A percentile compares a stretch with the other conserved stretches of the same genome.
These are phyloP conservation scores for Scheffersomyces coipomensis DNA, from an alignment of 805 yeast genomes.

Conservation along the genomic window DNA sequence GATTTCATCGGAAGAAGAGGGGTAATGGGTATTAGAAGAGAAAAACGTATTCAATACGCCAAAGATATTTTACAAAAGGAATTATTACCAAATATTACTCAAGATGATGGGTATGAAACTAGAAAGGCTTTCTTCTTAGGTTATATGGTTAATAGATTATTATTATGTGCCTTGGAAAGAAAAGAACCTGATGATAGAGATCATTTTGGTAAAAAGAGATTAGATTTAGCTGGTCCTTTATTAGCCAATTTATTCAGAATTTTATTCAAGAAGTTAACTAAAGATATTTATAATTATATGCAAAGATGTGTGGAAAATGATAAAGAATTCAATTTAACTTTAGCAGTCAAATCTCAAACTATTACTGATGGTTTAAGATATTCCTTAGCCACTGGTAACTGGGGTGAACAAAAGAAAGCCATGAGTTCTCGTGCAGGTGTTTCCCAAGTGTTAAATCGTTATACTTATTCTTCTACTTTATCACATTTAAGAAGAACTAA, in stretches of 20 bases:
- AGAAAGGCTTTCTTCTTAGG: constrained; percentile 97
- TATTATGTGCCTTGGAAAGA: constrained; percentile 94
- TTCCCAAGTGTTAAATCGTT: constrained; percentile 95
- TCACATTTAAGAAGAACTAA: constrained; percentile 99
- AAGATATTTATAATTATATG: constrained; percentile 96
- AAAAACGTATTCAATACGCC: constrained; percentile 97
- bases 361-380: constrained; percentile 96
- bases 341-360: constrained; percentile 96
- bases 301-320: constrained; percentile 98
- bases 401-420: constrained; percentile 99
- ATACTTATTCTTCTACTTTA: constrained; percentile 96
- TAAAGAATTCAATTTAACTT: constrained; percentile 91
- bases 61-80: constrained; percentile 95
- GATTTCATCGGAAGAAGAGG: constrained; percentile 99
- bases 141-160: constrained; percentile 93
- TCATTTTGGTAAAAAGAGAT: constrained; percentile 97
- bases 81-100: constrained; percentile 94
- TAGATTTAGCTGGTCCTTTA: constrained; percentile 97
- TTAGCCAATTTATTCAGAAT: constrained; percentile 94
- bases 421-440: constrained; percentile 99
- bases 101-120: constrained; percentile 94
- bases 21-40: constrained; percentile 93
- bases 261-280: constrained; percentile 89
- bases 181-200: constrained; percentile 99
- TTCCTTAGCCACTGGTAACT: constrained; percentile 98